These are phyloP conservation scores for Fraxinus xanthoxyloides DNA, from an alignment of 305 asterid genomes.

Conservation along the genomic window DNA sequence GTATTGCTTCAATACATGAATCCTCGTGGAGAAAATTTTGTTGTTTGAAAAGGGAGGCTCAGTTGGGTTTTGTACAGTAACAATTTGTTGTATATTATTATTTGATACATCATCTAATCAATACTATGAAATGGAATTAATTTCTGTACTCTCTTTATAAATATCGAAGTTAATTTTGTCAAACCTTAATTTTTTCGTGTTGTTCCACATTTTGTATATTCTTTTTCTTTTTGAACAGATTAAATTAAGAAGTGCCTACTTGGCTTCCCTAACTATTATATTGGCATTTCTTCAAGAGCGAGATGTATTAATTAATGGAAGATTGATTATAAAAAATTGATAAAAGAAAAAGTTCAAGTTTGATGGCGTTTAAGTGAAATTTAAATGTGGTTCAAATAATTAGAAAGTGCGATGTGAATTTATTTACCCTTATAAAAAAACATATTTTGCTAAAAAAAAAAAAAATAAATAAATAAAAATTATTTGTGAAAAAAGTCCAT, in stretches of 20 bases:
- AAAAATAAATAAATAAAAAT: too few species aligned
- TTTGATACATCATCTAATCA: constrained; percentile 12
- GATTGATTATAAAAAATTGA: background rate
- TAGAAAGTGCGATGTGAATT: too few species aligned
- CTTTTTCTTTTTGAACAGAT: background rate
- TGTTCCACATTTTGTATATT: background rate
- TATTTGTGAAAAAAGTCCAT: too few species aligned
- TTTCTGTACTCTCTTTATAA: constrained; percentile 1
- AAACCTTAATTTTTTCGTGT: background rate
- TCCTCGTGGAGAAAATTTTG: constrained; percentile 31
- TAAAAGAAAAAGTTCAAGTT: too few species aligned
- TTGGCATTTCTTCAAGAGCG: background rate
- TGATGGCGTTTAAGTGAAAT: too few species aligned
- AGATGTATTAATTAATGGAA: too few species aligned
- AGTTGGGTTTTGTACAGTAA: constrained; percentile 34
- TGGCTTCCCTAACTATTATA: background rate
- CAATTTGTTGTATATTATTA: constrained; percentile 29
- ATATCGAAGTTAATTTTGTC: background rate
- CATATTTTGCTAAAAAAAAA: too few species aligned
- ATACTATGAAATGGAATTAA: constrained; percentile 28
- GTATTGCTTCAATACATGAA: constrained; percentile 24
- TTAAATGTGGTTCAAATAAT: too few species aligned
- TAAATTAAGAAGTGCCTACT: background rate
- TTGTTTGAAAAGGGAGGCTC: constrained; percentile 24
- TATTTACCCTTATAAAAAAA: too few species aligned